Conservation (phyloP, 441 rosid genomes). For the Cnidoscolus chayamansa region DNA sequence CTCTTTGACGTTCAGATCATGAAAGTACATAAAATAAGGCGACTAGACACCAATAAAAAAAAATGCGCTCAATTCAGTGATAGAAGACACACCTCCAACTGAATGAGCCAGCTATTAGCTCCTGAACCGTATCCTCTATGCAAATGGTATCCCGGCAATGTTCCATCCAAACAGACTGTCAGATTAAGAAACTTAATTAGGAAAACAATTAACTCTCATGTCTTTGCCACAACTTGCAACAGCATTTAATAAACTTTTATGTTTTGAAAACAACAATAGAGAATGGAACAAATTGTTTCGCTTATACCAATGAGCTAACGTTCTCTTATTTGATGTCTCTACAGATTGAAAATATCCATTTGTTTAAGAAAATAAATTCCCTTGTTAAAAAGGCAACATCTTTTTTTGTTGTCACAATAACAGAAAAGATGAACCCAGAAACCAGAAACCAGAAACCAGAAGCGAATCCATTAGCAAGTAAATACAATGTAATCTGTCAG, state of each 20-base stretch:
- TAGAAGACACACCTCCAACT: constrained; percentile 64
- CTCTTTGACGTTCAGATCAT: not conserved
- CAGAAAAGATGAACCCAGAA: no score
- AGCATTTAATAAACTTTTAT: not conserved
- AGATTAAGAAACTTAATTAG: constrained; percentile 22
- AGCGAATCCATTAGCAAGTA: not conserved
- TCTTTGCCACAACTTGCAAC: not conserved
- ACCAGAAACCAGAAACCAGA: constrained; percentile 7
- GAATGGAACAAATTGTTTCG: not conserved
- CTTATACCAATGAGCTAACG: not conserved
- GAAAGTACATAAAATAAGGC: not conserved
- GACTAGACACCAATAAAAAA: not conserved
- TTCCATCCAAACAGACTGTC: constrained; percentile 96
- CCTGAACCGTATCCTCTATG: constrained; percentile 85
- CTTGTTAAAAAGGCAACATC: not conserved
- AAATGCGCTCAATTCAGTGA: not conserved
- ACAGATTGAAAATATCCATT: not conserved
- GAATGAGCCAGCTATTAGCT: constrained; percentile 87
- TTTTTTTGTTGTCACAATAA: not conserved
- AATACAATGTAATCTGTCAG: not conserved
- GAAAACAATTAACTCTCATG: constrained; percentile 1
- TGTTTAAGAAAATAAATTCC: not conserved
- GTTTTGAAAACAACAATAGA: not conserved
- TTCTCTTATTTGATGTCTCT: not conserved
- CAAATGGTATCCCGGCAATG: constrained; percentile 90